Percentiles rank a stretch among this genome's conserved stretches.
Evolutionary conservation across 305 asterid genomes (phyloP).

Genomic region (Fraxinus velutina): DNA sequence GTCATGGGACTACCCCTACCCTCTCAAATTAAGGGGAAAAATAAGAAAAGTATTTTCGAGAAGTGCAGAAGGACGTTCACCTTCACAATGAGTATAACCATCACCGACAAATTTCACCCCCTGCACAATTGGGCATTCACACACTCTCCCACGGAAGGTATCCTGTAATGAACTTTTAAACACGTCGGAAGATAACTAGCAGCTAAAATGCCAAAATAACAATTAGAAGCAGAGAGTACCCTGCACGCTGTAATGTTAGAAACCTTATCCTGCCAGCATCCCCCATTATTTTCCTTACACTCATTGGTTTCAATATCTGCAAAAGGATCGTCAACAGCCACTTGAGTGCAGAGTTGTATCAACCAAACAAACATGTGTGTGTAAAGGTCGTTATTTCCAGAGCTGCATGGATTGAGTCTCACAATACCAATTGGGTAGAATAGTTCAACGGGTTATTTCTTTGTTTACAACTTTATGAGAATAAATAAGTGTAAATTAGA

Average conservation of each 20-base stretch:
- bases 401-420: not conserved
- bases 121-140: slow-evolving; percentile 75
- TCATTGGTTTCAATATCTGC: slow-evolving; percentile 85
- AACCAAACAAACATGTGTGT: not conserved
- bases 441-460: not conserved
- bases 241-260: slow-evolving; percentile 86
- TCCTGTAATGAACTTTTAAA: slow-evolving; percentile 48
- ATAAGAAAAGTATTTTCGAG: not conserved
- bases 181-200: slow-evolving; percentile 22
- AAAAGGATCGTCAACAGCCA: slow-evolving; percentile 14
- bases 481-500: not conserved
- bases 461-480: not conserved
- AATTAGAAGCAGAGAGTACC: slow-evolving; percentile 37
- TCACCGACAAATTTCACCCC: slow-evolving; percentile 72
- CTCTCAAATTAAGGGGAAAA: not conserved
- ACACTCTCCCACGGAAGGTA: slow-evolving; percentile 72
- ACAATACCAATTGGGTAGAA: not conserved
- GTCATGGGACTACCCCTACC: not conserved
- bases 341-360: slow-evolving; percentile 8
- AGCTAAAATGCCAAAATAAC: slow-evolving; percentile 11
- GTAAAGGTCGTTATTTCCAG: not conserved
- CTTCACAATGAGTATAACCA: slow-evolving; percentile 82
- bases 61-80: slow-evolving; percentile 31
- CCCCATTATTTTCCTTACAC: slow-evolving; percentile 83
- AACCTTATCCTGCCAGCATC: slow-evolving; percentile 89